Evolutionary conservation across 2,329 filamentous ascomycete species (phyloP).

Genomic region (Aspergillus tubingensis): DNA sequence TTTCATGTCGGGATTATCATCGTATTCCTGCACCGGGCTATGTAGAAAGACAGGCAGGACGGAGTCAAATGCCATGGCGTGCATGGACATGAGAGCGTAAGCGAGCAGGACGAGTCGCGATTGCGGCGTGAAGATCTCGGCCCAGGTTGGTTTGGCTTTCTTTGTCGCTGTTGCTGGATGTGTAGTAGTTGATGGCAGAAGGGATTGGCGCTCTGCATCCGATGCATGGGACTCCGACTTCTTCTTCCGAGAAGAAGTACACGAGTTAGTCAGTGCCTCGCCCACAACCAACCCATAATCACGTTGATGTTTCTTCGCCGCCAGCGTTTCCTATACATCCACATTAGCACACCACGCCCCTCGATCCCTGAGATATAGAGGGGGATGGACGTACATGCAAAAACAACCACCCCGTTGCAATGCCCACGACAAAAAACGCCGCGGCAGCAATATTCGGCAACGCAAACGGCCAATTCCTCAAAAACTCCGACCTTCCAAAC

Average conservation of each 20-base stretch:
- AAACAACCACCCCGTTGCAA: conserved; percentile 74
- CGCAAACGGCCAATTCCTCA: conserved; percentile 76
- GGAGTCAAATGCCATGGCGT: conserved; percentile 83
- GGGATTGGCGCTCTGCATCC: conserved; percentile 33
- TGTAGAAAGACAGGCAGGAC: conserved; percentile 87
- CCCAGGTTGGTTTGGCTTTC: conserved; percentile 46
- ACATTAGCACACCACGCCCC: conserved; percentile 45
- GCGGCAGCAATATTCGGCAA: conserved; percentile 81
- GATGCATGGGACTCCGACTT: conserved; percentile 12
- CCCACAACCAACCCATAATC: conserved; percentile 80
- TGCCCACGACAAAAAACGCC: conserved; percentile 74
- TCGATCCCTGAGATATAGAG: no score
- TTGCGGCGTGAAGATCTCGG: conserved; percentile 72
- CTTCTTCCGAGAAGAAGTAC: conserved; percentile 29
- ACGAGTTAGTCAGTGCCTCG: conserved; percentile 58
- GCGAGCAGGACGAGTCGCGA: conserved; percentile 72
- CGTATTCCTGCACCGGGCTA: conserved; percentile 60
- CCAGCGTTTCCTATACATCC: conserved; percentile 70
- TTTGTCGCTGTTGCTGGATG: neutral
- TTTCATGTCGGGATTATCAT: conserved; percentile 58
- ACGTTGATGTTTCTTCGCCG: conserved; percentile 64
- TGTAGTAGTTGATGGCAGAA: conserved; percentile 28
- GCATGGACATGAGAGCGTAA: conserved; percentile 79
- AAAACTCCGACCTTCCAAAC: conserved; percentile 67
- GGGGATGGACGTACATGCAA: conserved; percentile 58